These are phyloP conservation scores for Aspergillus sclerotioniger DNA, from an alignment of 495 filamentous ascomycete genomes.

Conservation along the genomic window DNA sequence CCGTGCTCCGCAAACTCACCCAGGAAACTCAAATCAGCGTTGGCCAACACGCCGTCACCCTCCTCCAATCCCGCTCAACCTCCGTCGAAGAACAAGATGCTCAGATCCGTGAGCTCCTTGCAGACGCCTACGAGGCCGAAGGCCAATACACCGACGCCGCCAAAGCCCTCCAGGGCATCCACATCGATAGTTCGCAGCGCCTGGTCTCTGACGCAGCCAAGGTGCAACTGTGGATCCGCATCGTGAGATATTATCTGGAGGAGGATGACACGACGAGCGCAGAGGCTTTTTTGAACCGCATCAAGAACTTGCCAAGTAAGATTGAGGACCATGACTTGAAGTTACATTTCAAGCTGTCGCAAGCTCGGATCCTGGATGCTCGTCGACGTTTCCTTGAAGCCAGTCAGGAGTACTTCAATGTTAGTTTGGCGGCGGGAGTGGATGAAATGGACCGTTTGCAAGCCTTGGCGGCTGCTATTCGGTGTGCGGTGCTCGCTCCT, in stretches of 20 bases:
- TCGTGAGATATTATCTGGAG: constrained; percentile 91
- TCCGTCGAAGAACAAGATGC: constrained; percentile 85
- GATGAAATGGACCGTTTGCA: constrained; percentile 83
- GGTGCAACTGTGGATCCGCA: constrained; percentile 83
- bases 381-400: constrained; percentile 90
- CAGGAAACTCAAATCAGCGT: constrained; percentile 66
- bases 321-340: constrained; percentile 68
- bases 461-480: constrained; percentile 83
- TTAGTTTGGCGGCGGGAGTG: constrained; percentile 71
- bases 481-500: constrained; percentile 89
- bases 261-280: constrained; percentile 87
- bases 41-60: constrained; percentile 63
- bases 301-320: constrained; percentile 85
- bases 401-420: constrained; percentile 77
- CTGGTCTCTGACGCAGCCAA: constrained; percentile 76
- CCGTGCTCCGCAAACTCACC: constrained; percentile 52
- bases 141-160: constrained; percentile 82
- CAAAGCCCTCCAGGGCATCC: constrained; percentile 74
- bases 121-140: constrained; percentile 75
- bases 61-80: constrained; percentile 62
- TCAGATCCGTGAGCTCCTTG: constrained; percentile 74
- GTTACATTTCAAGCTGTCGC: constrained; percentile 83
- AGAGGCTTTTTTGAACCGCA: constrained; percentile 83
- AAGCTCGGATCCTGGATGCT: constrained; percentile 89
- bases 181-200: constrained; percentile 82